Evolutionary conservation across 2,329 filamentous ascomycete genomes (phyloP).

Genomic region (Rhynchosporium agropyri): DNA sequence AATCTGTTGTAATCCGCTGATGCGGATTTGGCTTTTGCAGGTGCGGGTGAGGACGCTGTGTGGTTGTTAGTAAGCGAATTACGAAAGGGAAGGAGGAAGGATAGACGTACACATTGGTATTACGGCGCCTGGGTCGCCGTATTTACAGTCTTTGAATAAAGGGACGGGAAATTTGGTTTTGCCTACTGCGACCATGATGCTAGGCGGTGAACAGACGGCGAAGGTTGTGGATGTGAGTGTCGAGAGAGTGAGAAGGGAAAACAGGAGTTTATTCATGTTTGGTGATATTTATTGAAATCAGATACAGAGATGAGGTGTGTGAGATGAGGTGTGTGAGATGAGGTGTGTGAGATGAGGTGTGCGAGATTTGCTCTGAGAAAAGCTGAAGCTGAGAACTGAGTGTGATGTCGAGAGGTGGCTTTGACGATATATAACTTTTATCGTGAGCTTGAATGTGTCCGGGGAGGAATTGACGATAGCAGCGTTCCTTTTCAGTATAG

Average conservation of each 20-base stretch:
- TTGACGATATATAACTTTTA: too few relatives aligned
- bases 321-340: neutral
- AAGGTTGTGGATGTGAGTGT: neutral
- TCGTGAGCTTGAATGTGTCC: too few relatives aligned
- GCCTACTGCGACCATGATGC: slow-evolving; percentile 16
- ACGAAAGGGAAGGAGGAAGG: neutral
- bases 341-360: too few relatives aligned
- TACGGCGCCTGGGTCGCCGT: slow-evolving; percentile 6
- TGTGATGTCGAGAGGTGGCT: too few relatives aligned
- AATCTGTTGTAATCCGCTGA: slow-evolving; percentile 21
- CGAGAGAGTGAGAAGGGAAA: neutral
- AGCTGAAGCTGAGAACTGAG: too few relatives aligned
- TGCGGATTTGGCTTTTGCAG: slow-evolving; percentile 13
- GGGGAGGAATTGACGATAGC: too few relatives aligned
- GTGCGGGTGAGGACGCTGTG: slow-evolving; percentile 10
- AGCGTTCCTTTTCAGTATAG: too few relatives aligned
- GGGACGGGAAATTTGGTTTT: slow-evolving; percentile 21
- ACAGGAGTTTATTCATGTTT: neutral
- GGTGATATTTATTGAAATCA: neutral
- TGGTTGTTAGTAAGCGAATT: neutral
- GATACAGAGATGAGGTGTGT: neutral
- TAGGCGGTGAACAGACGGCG: slow-evolving; percentile 22
- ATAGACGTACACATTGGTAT: slow-evolving; percentile 19
- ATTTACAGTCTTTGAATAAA: slow-evolving; percentile 27
- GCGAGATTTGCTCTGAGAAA: too few relatives aligned